Percentiles rank a stretch among this genome's conserved stretches.
These are phyloP conservation scores for Pythium biforme DNA, from an alignment of 352 stramenopile genomes.

Conservation along the genomic window DNA sequence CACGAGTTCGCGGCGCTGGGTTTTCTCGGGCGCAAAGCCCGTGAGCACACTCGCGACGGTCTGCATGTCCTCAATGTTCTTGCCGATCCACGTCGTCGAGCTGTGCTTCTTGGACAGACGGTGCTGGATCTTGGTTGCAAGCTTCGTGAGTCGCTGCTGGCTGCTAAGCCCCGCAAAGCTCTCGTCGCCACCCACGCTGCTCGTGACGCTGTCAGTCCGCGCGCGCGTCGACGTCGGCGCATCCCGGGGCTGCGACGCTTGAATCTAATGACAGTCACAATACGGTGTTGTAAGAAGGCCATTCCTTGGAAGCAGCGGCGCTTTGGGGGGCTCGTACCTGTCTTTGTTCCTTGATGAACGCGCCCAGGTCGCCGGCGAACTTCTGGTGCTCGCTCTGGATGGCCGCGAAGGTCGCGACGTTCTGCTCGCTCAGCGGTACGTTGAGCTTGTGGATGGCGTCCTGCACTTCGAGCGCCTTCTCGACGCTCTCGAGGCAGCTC, in stretches of 20 bases:
- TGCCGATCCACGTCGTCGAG: slow-evolving; percentile 57
- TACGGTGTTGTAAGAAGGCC: no score
- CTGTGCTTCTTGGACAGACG: slow-evolving; percentile 61
- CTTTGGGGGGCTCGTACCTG: slow-evolving; percentile 32
- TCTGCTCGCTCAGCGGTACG: slow-evolving; percentile 56
- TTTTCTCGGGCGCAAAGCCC: slow-evolving; percentile 34
- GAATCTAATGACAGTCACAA: no score
- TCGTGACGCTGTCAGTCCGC: slow-evolving; percentile 30
- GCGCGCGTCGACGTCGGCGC: slow-evolving; percentile 8
- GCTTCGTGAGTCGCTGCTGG: slow-evolving; percentile 37
- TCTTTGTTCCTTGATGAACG: slow-evolving; percentile 59
- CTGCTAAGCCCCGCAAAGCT: slow-evolving; percentile 1
- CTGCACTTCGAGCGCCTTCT: slow-evolving; percentile 62
- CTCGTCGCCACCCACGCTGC: slow-evolving; percentile 20
- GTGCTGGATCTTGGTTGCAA: slow-evolving; percentile 56
- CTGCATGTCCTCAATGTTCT: slow-evolving; percentile 54
- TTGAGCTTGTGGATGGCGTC: slow-evolving; percentile 59
- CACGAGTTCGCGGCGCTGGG: slow-evolving; percentile 54
- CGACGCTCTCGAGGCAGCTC: slow-evolving; percentile 46
- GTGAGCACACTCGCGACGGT: slow-evolving; percentile 39
- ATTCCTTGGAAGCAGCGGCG: no score
- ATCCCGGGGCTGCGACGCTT: slow-evolving; percentile 29
- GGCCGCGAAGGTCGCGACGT: slow-evolving; percentile 44
- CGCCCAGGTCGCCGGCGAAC: slow-evolving; percentile 45
- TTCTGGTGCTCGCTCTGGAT: slow-evolving; percentile 56